Conservation (phyloP, 2,329 filamentous ascomycete species). For the Penicillium digitatum region DNA sequence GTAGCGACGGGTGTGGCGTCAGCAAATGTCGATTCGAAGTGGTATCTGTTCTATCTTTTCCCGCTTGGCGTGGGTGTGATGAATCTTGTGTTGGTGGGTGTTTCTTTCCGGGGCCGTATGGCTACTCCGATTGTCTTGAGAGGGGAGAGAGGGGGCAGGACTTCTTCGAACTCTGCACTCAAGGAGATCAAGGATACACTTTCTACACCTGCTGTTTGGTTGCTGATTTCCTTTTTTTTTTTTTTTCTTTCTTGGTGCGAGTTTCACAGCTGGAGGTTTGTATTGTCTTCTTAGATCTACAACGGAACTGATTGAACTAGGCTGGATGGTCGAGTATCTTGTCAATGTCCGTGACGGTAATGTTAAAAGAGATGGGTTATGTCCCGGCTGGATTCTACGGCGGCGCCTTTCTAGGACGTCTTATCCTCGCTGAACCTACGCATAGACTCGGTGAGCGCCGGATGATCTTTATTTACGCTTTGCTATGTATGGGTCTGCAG, state of each 20-base stretch:
- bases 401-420: constrained; percentile 54
- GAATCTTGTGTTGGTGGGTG: constrained; percentile 48
- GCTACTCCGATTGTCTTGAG: not conserved
- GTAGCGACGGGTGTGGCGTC: constrained; percentile 52
- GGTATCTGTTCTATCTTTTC: constrained; percentile 57
- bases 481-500: constrained; percentile 53
- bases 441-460: constrained; percentile 56
- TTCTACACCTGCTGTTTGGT: constrained; percentile 45
- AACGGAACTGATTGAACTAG: constrained; percentile 22
- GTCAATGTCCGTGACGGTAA: constrained; percentile 57
- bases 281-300: not conserved
- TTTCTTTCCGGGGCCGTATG: constrained; percentile 49
- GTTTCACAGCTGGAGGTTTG: constrained; percentile 49
- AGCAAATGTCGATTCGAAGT: constrained; percentile 35
- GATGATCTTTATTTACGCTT: constrained; percentile 55
- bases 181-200: constrained; percentile 27
- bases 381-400: constrained; percentile 59
- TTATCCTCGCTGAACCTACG: constrained; percentile 57
- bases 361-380: constrained; percentile 57
- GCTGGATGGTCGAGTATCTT: constrained; percentile 64
- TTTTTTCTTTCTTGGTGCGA: constrained; percentile 59
- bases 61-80: constrained; percentile 51
- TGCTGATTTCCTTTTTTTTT: constrained; percentile 60
- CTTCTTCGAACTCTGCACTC: constrained; percentile 7
- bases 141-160: not conserved